Evolutionary conservation across 148 eudicot genomes (phyloP).

Genomic region (Rhododendron ferrugineum): DNA sequence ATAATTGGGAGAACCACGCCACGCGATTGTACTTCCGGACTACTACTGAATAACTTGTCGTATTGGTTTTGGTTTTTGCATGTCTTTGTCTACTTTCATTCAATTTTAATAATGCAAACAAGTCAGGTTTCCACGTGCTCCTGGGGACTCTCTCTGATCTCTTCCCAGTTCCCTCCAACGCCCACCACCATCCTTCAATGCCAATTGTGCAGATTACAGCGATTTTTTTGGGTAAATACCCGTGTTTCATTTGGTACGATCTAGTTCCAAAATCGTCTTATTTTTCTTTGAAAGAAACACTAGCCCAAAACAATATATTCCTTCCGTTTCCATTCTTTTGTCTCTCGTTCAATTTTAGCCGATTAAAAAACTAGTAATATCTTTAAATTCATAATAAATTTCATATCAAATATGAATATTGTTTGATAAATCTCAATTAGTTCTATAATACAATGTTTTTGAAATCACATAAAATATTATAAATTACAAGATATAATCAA

Average conservation of each 20-base stretch:
- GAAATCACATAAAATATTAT: no score
- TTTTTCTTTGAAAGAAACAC: background rate
- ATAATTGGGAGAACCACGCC: no score
- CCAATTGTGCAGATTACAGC: background rate
- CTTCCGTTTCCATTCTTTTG: fast-evolving
- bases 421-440: no score
- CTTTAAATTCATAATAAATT: no score
- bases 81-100: background rate
- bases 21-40: no score
- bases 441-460: no score
- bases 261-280: background rate
- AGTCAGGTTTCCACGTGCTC: constrained; percentile 4
- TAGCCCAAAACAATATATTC: background rate
- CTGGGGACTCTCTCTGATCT: background rate
- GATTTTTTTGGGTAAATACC: no score
- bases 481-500: no score
- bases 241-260: background rate
- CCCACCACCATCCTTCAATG: background rate
- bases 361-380: no score
- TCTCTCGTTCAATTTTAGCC: no score
- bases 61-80: background rate
- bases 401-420: no score
- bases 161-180: background rate
- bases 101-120: background rate
- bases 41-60: background rate